Evolutionary conservation across 805 yeast species (phyloP).

Genomic region (Nakazawaea laoshanensis): DNA sequence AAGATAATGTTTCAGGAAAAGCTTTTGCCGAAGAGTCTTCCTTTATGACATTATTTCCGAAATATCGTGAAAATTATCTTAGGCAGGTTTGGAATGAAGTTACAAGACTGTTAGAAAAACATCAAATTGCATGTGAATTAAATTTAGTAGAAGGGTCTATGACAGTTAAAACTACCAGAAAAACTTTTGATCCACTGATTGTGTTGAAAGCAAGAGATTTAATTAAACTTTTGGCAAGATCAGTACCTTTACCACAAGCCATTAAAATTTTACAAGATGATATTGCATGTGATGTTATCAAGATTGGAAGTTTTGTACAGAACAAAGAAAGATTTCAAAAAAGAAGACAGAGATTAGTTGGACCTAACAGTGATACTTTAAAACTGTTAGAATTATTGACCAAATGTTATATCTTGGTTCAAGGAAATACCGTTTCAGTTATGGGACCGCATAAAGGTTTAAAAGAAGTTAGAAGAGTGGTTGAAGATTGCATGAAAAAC

Average conservation of each 20-base stretch:
- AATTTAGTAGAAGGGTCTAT: constrained; percentile 94
- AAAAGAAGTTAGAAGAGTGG: constrained; percentile 86
- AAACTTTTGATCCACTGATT: constrained; percentile 91
- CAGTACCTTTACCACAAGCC: constrained; percentile 97
- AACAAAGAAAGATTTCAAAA: constrained; percentile 92
- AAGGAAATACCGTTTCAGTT: constrained; percentile 93
- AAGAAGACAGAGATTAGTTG: constrained; percentile 92
- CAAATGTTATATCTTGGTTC: constrained; percentile 92
- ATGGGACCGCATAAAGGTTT: constrained; percentile 96
- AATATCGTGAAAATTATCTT: constrained; percentile 87
- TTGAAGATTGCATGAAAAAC: constrained; percentile 96
- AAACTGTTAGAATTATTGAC: constrained; percentile 93
- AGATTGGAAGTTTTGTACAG: constrained; percentile 81
- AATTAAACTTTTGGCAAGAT: constrained; percentile 86
- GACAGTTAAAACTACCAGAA: constrained; percentile 94
- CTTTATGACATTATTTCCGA: constrained; percentile 91
- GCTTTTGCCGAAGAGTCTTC: constrained; percentile 95
- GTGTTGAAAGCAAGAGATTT: constrained; percentile 92
- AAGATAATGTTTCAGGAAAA: constrained; percentile 77
- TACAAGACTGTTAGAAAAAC: constrained; percentile 65
- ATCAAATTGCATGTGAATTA: constrained; percentile 73
- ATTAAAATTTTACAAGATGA: constrained; percentile 87
- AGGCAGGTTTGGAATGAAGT: constrained; percentile 92
- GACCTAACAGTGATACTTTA: constrained; percentile 94
- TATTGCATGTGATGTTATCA: constrained; percentile 90